Percentiles rank a stretch among this genome's conserved stretches.
phyloP scores from a whole-genome alignment of 441 rosid species.

The Adansonia grandidieri region DNA sequence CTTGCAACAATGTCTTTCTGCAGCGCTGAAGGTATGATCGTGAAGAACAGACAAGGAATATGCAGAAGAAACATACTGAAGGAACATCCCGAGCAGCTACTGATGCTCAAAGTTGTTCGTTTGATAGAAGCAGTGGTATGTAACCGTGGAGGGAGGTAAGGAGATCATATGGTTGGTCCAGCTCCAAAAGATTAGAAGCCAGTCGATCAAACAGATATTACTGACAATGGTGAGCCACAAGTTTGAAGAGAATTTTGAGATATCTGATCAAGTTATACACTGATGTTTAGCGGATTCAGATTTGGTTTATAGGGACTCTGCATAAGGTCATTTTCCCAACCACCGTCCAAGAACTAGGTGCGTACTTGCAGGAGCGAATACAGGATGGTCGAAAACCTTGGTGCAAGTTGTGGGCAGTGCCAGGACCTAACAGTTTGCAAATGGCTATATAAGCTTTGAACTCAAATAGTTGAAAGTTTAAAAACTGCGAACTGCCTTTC shows the following conservation, averaged over 20 bases:
- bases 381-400: background rate
- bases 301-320: background rate
- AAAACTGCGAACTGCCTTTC: slow-evolving; percentile 5
- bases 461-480: background rate
- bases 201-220: slow-evolving; percentile 48
- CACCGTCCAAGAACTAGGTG: background rate
- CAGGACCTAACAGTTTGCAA: background rate
- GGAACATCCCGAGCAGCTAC: slow-evolving; percentile 50
- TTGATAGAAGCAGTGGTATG: slow-evolving; percentile 58
- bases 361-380: background rate
- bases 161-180: slow-evolving; percentile 53
- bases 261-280: background rate
- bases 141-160: slow-evolving; percentile 67
- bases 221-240: slow-evolving; percentile 34
- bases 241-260: background rate
- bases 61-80: slow-evolving; percentile 65
- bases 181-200: slow-evolving; percentile 42
- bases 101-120: slow-evolving; percentile 56
- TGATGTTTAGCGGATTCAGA: slow-evolving; percentile 1
- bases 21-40: slow-evolving; percentile 84
- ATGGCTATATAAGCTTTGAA: background rate
- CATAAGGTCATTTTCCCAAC: background rate
- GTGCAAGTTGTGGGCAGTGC: background rate
- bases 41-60: slow-evolving; percentile 75
- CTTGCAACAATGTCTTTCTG: slow-evolving; percentile 20